Base-by-base conservation (phyloP, 768 basidiomycete species). In the Kwoniella shandongensis region DNA sequence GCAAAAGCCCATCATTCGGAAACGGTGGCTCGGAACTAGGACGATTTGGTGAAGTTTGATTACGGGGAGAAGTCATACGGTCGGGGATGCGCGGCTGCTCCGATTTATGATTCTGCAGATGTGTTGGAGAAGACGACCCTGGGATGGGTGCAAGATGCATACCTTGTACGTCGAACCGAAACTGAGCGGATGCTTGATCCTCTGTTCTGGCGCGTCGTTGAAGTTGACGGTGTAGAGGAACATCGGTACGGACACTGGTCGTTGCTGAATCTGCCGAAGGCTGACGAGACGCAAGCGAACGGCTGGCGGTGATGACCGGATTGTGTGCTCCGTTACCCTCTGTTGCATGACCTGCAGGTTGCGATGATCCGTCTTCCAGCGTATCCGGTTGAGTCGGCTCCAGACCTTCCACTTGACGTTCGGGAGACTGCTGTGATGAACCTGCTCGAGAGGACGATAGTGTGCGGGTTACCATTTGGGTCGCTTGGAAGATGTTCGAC, bases 331-430 rank as follows among this genome's bases (percentile, higher is more conserved):
- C n/a, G n/a, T n/a, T n/a, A n/a, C n/a, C n/a, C n/a, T n/a, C n/a
- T n/a, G n/a, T n/a, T n/a, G n/a, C n/a, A n/a, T n/a, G n/a, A n/a
- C n/a, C 18, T 23, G 13, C 26, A 20, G 30, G 23, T 12, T 4
- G 0, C 15, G 46, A 20, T 2, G 1, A 23, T 4, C 1, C 36
- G 41, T 44, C n/a, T 4, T 25, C 22, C 32, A 45, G 49, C 15
- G 36, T 58, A 8, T 44, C 48, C 5, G 56, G 56, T 44, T 58
- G 56, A 17, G 49, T 58, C 2, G 56, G 35, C 25, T 51, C 56
- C 44, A 23, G 25, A 20, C 26, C 40, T 22, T n/a, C 40, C 40
- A 20, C 30, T 23, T 26, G 12, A 27, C 10, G 17, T 45, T 18
- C 23, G 29, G 8, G 32, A 32, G 32, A 32, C 6, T 6, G 7